These are phyloP conservation scores for peach (Prunus persica) DNA, from an alignment of 306 rosid genomes.

Conservation along the genomic window DNA sequence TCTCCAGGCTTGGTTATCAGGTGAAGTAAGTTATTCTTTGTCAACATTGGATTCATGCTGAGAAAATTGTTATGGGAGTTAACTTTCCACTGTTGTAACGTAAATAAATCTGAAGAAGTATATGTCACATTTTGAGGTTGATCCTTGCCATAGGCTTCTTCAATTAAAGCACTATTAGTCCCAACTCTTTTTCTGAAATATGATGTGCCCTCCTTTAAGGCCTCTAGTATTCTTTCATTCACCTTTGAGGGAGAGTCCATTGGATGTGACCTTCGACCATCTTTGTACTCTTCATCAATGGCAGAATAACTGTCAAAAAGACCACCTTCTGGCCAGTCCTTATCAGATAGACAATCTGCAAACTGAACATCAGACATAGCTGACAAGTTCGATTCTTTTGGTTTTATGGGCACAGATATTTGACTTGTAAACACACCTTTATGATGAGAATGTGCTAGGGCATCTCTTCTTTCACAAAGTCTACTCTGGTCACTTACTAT, in stretches of 20 bases:
- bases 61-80: constrained; percentile 46
- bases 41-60: constrained; percentile 73
- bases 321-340: constrained; percentile 18
- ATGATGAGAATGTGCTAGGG: constrained; percentile 27
- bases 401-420: constrained; percentile 31
- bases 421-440: constrained; percentile 31
- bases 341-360: constrained; percentile 26
- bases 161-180: constrained; percentile 22
- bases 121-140: constrained; percentile 24
- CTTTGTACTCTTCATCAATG: constrained; percentile 14
- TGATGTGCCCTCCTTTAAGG: constrained; percentile 31
- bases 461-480: constrained; percentile 35
- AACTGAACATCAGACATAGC: constrained; percentile 27
- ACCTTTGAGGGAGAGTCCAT: constrained; percentile 27
- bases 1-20: constrained; percentile 39
- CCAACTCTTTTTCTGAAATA: constrained; percentile 31
- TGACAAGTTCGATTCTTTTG: constrained; percentile 38
- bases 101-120: constrained; percentile 42
- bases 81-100: constrained; percentile 34
- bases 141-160: constrained; percentile 36
- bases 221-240: constrained; percentile 30
- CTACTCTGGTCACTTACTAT: constrained; percentile 26
- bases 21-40: constrained; percentile 47
- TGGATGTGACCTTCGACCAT: constrained; percentile 14
- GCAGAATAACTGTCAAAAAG: constrained; percentile 29